Base-by-base conservation (phyloP, 1,139 yeast genomes). In the Geotrichum citri-aurantii region DNA sequence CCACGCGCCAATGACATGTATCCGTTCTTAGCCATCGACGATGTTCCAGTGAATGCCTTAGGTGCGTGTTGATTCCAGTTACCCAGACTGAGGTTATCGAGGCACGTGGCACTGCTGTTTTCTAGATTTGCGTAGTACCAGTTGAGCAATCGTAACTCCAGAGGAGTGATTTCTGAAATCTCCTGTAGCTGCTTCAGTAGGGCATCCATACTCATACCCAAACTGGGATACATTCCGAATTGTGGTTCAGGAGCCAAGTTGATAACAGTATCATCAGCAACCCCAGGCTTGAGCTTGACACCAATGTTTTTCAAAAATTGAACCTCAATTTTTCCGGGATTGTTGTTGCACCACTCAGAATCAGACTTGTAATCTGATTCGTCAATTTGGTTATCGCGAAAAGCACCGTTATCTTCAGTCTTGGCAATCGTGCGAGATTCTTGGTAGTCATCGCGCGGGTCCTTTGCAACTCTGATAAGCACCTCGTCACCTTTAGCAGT, bases 101-200 rank as follows among this genome's bases (percentile, higher is more conserved):
- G 64, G 27, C 68, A 64, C 14, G 76, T 69, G 19, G 77, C 79
- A 50, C 71, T 68, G n/a, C 69, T 65, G 63, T 72, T 73, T 64
- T 76, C 79, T 49, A 76, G 67, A 59, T 75, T 76, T 8, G 79
- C 78, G 55, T 70, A 69, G 55, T 77, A 74, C 79, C 79, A 76
- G 56, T 72, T 73, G 44, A 76, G 63, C 1, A 76, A 65, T 6
- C 73, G 67, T 44, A 71, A 54, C 55, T 77, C 79, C 50, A 69
- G 67, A 3, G 69, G 70, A 5, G 70, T 65, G 29, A 76, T 64
- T 23, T 73, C 69, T 2, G 74, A 68, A 37, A 74, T 59, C 12
- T 67, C 67, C 14, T 64, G 63, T 14, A 73, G 65, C 58, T 74
- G 72, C 11, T 66, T 65, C 2, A 75, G 65, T 50, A 73, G 66